Evolutionary conservation across 2,329 filamentous ascomycete genomes (phyloP).

Genomic region (Fusarium verrucosum): DNA sequence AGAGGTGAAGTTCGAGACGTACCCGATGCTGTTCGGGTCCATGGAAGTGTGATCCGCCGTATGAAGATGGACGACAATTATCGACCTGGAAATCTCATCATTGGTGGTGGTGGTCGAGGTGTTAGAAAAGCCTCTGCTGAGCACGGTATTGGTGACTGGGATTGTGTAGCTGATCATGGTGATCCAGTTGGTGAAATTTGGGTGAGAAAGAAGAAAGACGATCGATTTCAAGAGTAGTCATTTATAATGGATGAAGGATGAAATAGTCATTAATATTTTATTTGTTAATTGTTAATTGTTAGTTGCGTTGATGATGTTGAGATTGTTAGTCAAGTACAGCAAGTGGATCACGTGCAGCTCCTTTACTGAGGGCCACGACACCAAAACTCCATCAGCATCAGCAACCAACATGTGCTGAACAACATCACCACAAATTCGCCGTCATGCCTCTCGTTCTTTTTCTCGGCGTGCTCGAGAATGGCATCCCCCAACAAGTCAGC

Average conservation of each 20-base stretch:
- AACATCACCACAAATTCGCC: slow-evolving; percentile 13
- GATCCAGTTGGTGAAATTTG: slow-evolving; percentile 76
- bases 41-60: slow-evolving; percentile 77
- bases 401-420: slow-evolving; percentile 26
- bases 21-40: slow-evolving; percentile 73
- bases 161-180: slow-evolving; percentile 69
- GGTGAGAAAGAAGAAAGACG: slow-evolving; percentile 53
- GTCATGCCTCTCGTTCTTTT: slow-evolving; percentile 65
- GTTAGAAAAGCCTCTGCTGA: slow-evolving; percentile 67
- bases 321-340: neutral
- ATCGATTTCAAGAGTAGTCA: slow-evolving; percentile 25
- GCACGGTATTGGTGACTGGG: slow-evolving; percentile 77
- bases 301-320: neutral
- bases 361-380: slow-evolving; percentile 30
- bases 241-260: neutral
- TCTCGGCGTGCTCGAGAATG: slow-evolving; percentile 57
- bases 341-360: slow-evolving; percentile 29
- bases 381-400: slow-evolving; percentile 13
- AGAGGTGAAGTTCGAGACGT: slow-evolving; percentile 82
- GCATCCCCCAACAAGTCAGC: slow-evolving; percentile 60
- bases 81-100: slow-evolving; percentile 80
- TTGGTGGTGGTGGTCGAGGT: slow-evolving; percentile 81
- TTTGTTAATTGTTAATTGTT: neutral
- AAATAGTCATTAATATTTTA: slow-evolving; percentile 13
- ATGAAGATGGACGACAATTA: slow-evolving; percentile 72